Evolutionary conservation across 2,329 filamentous ascomycete species (phyloP), one percentile per base, ranked within the genome.

Genomic region (Aureobasidium lini): DNA sequence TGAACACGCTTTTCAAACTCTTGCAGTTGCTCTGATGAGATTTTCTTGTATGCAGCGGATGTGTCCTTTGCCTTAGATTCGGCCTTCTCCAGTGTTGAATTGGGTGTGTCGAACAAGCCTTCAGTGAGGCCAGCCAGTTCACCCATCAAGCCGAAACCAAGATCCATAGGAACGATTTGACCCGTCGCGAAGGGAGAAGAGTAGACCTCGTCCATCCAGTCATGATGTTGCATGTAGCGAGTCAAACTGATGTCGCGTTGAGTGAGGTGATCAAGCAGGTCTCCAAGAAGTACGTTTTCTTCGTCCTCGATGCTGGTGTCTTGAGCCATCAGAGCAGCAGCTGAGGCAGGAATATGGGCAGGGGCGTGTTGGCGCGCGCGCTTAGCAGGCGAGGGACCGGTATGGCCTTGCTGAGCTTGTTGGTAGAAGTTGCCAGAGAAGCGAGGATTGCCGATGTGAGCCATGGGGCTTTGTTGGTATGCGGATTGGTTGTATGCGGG

Each of bases 191-290:
- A 96, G 0, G 92, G 90, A 1, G 93, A 97, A 0, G 89, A 90
- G 57, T 97, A 83, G 31, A 99, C 86, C 74, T 99, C 93, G 69
- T 97, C 94, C 90, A 99, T 96, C 94, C 93, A 97, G 72, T 96
- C 90, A 68, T 99, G 93, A 67, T 99, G 95, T 70, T 96, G 91
- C 70, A 87, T 87, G 72, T 96, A 99, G 59, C 94, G 84, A 64
- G 85, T 84, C 62, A 90, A 79, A 66, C 91, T 95, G 62, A 99
- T 88, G 64, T 99, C 94, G 44, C 92, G 84, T 3, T 92, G 92
- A 0, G 90, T 93, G 63, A 96, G 78, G 63, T 90, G 84, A 70
- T 99, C 94, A 68, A 99, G 90, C 70, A 92, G 81, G 71, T 99
- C 94, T 31, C 91, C 91, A 18, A 89, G 81, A 6, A 87, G 88